Evolutionary conservation across 1,139 yeast species (phyloP), one percentile per base, ranked within the genome.

Genomic region (Sugiyamaella xylanicola): DNA sequence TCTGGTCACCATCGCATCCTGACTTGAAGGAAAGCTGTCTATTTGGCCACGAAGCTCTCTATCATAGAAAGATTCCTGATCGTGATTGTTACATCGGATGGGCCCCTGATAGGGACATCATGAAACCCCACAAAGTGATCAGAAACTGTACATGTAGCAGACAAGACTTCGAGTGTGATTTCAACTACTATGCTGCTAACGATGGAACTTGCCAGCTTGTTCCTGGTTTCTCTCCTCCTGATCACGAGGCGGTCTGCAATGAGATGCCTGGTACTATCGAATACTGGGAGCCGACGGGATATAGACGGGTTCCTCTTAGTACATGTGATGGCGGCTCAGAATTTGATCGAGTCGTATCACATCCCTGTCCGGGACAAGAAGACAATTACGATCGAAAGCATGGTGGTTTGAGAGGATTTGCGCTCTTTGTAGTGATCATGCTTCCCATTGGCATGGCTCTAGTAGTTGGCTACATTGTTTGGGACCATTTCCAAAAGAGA

Each of bases 141-240:
- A 77, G 82, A 62, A 85, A 88, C 69, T 93, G 99, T 73, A 68
- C 86, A 1, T 93, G 99, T 74, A 80, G 95, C 0, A 81, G 97
- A 70, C 80, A 82, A 56, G 99, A 93, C 71, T 95, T 77, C 67
- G 99, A 93, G 72, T 93, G 99, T 79, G 99, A 93, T 68, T 89
- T 83, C 74, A 92, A 92, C 72, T 92, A 77, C 69, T 82, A 72
- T 58, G 81, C 86, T 60, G 85, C 83, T 37, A 67, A 69, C 1
- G 97, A 91, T 68, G 95, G 96, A 17, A 86, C 96, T 0, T 95
- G 99, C 74, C 85, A 86, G 67, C 78, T 92, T 48, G 87, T 90
- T 13, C 74, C 78, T 4, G 97, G 97, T 0, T 74, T 83, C 43
- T 67, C 79, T 5, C 89, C 96, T 8, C 77, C 81, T 5, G 90